These are phyloP conservation scores for Vicia villosa DNA, from an alignment of 306 rosid genomes.

Conservation along the genomic window DNA sequence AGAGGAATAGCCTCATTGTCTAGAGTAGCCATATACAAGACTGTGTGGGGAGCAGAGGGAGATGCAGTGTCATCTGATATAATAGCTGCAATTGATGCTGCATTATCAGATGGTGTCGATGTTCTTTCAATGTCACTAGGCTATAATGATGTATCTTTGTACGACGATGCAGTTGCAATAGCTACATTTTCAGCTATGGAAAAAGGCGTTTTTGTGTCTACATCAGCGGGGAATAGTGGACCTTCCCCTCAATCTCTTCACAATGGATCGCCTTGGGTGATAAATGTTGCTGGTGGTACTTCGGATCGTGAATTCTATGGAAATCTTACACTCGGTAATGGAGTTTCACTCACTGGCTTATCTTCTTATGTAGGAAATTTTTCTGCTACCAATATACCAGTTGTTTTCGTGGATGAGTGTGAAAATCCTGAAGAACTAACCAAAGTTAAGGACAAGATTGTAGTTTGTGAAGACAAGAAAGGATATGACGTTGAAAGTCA, in stretches of 20 bases:
- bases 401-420: conserved; percentile 55
- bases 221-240: conserved; percentile 71
- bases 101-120: conserved; percentile 72
- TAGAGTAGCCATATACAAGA: conserved; percentile 70
- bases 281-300: conserved; percentile 62
- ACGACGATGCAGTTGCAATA: conserved; percentile 69
- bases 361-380: conserved; percentile 52
- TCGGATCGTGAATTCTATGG: conserved; percentile 62
- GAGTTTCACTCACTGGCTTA: conserved; percentile 43
- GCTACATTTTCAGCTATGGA: conserved; percentile 73
- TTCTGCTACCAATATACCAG: conserved; percentile 30
- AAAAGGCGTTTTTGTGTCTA: conserved; percentile 66
- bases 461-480: conserved; percentile 58
- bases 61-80: conserved; percentile 47
- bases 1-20: conserved; percentile 67
- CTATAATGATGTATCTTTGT: conserved; percentile 34
- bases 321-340: conserved; percentile 47
- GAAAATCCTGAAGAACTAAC: conserved; percentile 26
- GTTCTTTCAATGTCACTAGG: conserved; percentile 75
- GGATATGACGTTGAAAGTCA: conserved; percentile 9
- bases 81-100: conserved; percentile 75
- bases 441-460: conserved; percentile 48
- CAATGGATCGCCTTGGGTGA: conserved; percentile 66
- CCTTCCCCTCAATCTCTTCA: conserved; percentile 50
- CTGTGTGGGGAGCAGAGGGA: conserved; percentile 49